Evolutionary conservation across 2,329 filamentous ascomycete genomes (phyloP), one percentile per base, ranked within the genome.

Genomic region (Neonectria faginata): DNA sequence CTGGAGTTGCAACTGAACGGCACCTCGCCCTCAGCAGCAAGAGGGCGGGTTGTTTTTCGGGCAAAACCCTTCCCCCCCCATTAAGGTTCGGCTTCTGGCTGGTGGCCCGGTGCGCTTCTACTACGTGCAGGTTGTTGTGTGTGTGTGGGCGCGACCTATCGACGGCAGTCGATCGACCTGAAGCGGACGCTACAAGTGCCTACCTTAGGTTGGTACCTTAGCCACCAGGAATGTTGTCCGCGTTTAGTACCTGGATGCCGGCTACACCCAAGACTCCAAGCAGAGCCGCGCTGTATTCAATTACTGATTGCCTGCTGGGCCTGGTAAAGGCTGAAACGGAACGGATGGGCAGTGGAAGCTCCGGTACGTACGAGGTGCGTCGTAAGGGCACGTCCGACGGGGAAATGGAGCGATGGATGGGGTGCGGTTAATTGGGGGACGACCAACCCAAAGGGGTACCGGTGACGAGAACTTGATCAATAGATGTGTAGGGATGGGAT

Each of bases 81-180:
- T 60, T 55, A 60, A 60, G 50, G 57, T 60, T 60, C 57, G 50
- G 42, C 33, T 55, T 42, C 41, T 60, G 50, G 50, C 27, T 52
- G 50, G 52, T 45, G 22, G 50, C 29, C 31, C 42, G 53, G 39
- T 42, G n/a, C n/a, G n/a, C 39, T 42, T 10, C 39, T 42, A 10
- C 39, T 42, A 20, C 39, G 27, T 36, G 12, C 14, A 25, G 48
- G 56, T 20, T 44, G 25, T 25, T 25, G 25, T 25, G 25, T 25
- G 25, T 25, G 61, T 48, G 55, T 64, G 61, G 60, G 47, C 36
- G 61, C 44, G 56, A 8, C 36, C 36, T 39, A 39, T 39, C 36
- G 14, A 33, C 44, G 25, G n/a, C 29, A 55, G 61, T 59, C 55
- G 61, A 55, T 63, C 61, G 55, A 50, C 25, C 50, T 64, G 61